Evolutionary conservation across 306 rosid genomes (phyloP).

Genomic region (Nissolia schottii): DNA sequence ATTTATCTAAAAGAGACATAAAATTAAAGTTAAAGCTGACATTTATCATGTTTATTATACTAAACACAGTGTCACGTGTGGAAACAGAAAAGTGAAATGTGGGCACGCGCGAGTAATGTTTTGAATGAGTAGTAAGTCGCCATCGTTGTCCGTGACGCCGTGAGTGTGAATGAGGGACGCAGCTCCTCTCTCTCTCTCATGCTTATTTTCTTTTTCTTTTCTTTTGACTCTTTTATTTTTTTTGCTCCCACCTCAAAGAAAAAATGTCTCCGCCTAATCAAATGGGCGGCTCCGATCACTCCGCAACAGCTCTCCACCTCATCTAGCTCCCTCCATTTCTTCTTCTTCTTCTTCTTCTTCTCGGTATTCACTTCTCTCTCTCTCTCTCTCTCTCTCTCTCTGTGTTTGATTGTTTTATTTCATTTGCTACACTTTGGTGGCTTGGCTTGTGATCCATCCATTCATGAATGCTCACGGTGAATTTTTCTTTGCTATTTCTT

Average conservation of each 20-base stretch:
- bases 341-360: not conserved
- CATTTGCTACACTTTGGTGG: not conserved
- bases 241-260: not conserved
- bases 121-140: not conserved
- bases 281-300: conserved; percentile 21
- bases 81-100: not conserved
- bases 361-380: conserved; percentile 19
- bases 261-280: conserved; percentile 6
- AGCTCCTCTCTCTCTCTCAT: not conserved
- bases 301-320: conserved; percentile 15
- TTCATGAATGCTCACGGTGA: not conserved
- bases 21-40: too few relatives aligned
- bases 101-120: conserved; percentile 21
- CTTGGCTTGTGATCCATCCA: conserved; percentile 18
- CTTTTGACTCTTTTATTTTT: not conserved
- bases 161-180: not conserved
- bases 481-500: not conserved
- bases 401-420: not conserved
- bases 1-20: too few relatives aligned
- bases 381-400: not conserved
- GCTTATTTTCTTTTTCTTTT: not conserved
- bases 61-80: conserved; percentile 29
- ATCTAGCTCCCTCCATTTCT: conserved; percentile 14
- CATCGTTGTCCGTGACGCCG: conserved; percentile 43
- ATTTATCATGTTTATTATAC: too few relatives aligned